Base-by-base conservation (phyloP, 176 grass and related monocot genomes). In the Saccharum officinarum region DNA sequence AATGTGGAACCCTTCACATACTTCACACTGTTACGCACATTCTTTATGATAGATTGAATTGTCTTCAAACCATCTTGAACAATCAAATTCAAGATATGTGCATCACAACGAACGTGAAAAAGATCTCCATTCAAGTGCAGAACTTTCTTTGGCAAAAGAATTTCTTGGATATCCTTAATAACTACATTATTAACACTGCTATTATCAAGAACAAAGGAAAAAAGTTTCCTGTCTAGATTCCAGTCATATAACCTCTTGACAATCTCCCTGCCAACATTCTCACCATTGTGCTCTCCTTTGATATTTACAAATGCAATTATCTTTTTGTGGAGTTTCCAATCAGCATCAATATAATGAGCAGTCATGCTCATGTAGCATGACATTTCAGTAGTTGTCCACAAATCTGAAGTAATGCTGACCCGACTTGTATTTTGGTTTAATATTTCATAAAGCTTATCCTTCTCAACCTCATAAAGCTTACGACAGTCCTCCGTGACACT, bases 291-390 rank as follows among this genome's bases (percentile, higher is more conserved):
- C 0, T 28, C 17, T 50, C 69, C 25, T 6, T 66, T 36, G 9
- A 75, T 3, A 28, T 62, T 60, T 15, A 85, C 47, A 33, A 80
- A 89, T 3, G 55, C 78, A 50, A 89, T 26, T 57, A 85, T 69
- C 25, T 69, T 75, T 69, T 89, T 81, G 25, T 89, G 55, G 10
- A 85, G 62, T 17, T 74, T 81, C 82, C 82, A 77, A 15, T 89
- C 70, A 50, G 67, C 39, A 31, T 89, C 82, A 34, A 85, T 66
- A 16, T 85, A 85, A 52, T 89, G 61, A 55, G 45, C 25, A 5
- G 70, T 89, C 61, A 89, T 60, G 69, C 69, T 75, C 69, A 85
- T 73, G 39, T 76, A 84, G 20, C 45, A 20, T 9, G 25, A 31
- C 28, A 33, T 76, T 7, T 55, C 20, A 15, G 45, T 76, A 5